Conservation (phyloP, 2,329 filamentous ascomycete genomes). For the Cercospora citrullina region DNA sequence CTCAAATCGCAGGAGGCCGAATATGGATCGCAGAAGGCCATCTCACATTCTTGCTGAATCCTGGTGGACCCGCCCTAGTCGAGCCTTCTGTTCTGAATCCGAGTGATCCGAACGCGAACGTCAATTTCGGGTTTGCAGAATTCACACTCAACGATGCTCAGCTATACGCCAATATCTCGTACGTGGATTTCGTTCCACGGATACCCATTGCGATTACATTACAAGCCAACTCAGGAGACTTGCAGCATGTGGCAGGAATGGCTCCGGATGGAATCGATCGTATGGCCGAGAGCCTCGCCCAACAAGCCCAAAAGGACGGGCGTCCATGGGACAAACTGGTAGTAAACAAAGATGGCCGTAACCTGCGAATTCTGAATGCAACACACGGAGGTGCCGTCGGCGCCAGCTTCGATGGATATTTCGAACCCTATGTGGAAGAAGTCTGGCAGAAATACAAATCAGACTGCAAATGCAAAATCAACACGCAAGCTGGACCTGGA, state of each 20-base stretch:
- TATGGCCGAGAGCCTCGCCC: conserved; percentile 56
- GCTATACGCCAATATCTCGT: conserved; percentile 50
- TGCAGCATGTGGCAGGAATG: conserved; percentile 60
- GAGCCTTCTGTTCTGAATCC: conserved; percentile 42
- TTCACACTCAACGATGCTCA: conserved; percentile 52
- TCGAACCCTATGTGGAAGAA: conserved; percentile 53
- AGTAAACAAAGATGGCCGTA: conserved; percentile 43
- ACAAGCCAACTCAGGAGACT: conserved; percentile 41
- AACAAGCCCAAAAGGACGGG: conserved; percentile 59
- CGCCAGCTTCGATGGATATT: conserved; percentile 56
- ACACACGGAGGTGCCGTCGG: conserved; percentile 52
- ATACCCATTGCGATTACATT: conserved; percentile 46
- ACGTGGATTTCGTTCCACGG: conserved; percentile 42
- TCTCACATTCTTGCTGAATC: conserved; percentile 42
- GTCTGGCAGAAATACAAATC: conserved; percentile 55
- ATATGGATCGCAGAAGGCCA: conserved; percentile 41
- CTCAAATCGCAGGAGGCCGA: conserved; percentile 42
- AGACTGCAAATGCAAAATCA: conserved; percentile 53
- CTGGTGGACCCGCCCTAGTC: conserved; percentile 40
- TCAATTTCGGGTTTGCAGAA: conserved; percentile 50
- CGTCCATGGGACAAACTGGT: conserved; percentile 65
- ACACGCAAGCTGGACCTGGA: conserved; percentile 65
- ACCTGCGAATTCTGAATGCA: conserved; percentile 48
- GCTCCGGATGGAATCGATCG: conserved; percentile 57
- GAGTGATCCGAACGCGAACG: conserved; percentile 47